phyloP scores from a whole-genome alignment of 2,329 filamentous ascomycete genomes.

The Tolypocladium nubicola region DNA sequence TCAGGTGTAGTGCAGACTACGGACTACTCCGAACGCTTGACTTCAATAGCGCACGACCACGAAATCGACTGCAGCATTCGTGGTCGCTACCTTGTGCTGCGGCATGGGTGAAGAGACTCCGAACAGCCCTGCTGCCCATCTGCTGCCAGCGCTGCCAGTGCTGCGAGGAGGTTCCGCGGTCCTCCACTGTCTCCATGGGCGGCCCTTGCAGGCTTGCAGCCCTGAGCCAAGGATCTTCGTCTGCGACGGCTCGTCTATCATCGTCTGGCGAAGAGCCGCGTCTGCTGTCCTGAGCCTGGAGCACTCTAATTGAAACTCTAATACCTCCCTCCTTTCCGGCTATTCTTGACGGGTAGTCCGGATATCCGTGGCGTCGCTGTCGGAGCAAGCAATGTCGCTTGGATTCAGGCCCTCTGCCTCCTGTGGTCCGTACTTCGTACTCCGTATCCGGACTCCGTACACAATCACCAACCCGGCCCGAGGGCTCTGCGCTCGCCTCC shows the following conservation, averaged over 20 bases:
- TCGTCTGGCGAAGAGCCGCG: not conserved
- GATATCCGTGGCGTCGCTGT: not conserved
- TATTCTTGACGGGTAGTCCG: not conserved
- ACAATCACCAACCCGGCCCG: too few relatives aligned
- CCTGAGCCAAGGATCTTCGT: not conserved
- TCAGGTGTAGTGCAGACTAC: not conserved
- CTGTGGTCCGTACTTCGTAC: too few relatives aligned
- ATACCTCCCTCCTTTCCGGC: not conserved
- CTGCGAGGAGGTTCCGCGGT: too few relatives aligned
- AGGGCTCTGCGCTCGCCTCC: too few relatives aligned
- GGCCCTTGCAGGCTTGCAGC: not conserved
- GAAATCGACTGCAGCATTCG: too few relatives aligned
- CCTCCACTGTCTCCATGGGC: not conserved
- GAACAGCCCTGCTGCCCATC: not conserved
- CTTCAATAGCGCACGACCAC: not conserved
- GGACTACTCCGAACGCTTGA: not conserved
- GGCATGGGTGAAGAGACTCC: not conserved
- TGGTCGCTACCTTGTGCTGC: not conserved
- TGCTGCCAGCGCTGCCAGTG: too few relatives aligned
- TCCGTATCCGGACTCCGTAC: too few relatives aligned
- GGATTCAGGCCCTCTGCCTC: not conserved
- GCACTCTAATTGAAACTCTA: not conserved
- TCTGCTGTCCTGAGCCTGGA: not conserved
- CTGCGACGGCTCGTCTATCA: not conserved
- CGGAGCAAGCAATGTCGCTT: not conserved